phyloP scores from a whole-genome alignment of 306 rosid species.

The Betula pendula region DNA sequence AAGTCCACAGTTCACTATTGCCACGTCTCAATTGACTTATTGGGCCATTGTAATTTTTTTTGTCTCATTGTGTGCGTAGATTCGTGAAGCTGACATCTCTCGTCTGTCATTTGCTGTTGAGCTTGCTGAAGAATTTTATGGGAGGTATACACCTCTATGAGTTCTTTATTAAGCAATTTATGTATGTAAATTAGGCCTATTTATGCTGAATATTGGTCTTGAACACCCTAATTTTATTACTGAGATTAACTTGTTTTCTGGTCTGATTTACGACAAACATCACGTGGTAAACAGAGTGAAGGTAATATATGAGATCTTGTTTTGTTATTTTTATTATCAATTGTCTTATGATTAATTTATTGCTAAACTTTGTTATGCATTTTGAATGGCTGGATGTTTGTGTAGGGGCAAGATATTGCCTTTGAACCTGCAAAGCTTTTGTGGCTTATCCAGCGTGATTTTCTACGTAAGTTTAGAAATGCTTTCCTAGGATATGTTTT shows the following conservation, averaged over 20 bases:
- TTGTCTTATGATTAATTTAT: constrained; percentile 10
- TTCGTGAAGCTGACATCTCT: constrained; percentile 97
- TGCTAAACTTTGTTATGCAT: constrained; percentile 8
- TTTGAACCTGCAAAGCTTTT: constrained; percentile 98
- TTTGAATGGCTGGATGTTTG: constrained; percentile 31
- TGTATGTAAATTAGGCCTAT: background rate
- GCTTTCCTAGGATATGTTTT: constrained; percentile 14
- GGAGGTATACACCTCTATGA: constrained; percentile 64
- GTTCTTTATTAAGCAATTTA: constrained; percentile 13
- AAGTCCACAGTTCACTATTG: background rate
- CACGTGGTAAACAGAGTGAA: constrained; percentile 68
- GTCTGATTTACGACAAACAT: constrained; percentile 38
- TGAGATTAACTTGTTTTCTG: constrained; percentile 42
- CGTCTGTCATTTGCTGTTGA: constrained; percentile 96
- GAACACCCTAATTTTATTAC: constrained; percentile 3
- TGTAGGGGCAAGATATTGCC: constrained; percentile 92
- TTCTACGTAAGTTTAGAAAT: constrained; percentile 68
- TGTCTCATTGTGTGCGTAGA: constrained; percentile 49
- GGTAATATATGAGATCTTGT: constrained; percentile 50
- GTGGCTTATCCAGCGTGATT: constrained; percentile 99
- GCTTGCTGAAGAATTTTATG: constrained; percentile 98
- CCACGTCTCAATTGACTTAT: constrained; percentile 5
- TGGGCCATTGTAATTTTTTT: background rate
- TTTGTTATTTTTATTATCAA: constrained; percentile 4
- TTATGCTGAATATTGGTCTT: background rate